Conservation (phyloP, 371 early-diverging fungal species). For the Rhizomucor miehei region DNA sequence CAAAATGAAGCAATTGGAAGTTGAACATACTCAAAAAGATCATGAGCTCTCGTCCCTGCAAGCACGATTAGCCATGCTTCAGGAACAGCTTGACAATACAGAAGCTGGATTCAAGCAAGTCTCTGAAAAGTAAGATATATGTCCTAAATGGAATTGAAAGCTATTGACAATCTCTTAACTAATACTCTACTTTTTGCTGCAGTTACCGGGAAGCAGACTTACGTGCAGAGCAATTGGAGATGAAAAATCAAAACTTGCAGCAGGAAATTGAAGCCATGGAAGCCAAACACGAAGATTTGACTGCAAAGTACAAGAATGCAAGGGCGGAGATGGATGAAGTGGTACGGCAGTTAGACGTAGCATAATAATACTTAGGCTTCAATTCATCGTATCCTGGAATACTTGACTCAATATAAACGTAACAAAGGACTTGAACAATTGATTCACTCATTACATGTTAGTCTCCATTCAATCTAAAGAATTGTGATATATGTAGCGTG, state of each 20-base stretch:
- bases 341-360: conserved; percentile 39
- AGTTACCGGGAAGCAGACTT: no score
- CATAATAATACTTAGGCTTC: conserved; percentile 13
- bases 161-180: no score
- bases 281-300: conserved; percentile 33
- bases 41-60: conserved; percentile 61
- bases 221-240: conserved; percentile 29
- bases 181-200: no score
- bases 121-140: conserved; percentile 42
- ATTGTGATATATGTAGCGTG: no score
- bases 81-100: conserved; percentile 63
- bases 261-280: conserved; percentile 22
- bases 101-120: conserved; percentile 63
- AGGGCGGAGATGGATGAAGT: conserved; percentile 43
- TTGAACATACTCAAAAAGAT: conserved; percentile 63
- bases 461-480: no score
- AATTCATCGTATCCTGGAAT: no score
- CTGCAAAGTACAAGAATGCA: conserved; percentile 28
- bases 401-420: not conserved
- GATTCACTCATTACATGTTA: no score
- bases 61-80: conserved; percentile 58
- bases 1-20: conserved; percentile 52
- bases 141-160: no score
- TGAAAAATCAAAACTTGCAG: conserved; percentile 19
- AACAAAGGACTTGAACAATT: conserved; percentile 1